Base-by-base conservation (phyloP, 106 monocot species). In the Iris macrosiphon region DNA sequence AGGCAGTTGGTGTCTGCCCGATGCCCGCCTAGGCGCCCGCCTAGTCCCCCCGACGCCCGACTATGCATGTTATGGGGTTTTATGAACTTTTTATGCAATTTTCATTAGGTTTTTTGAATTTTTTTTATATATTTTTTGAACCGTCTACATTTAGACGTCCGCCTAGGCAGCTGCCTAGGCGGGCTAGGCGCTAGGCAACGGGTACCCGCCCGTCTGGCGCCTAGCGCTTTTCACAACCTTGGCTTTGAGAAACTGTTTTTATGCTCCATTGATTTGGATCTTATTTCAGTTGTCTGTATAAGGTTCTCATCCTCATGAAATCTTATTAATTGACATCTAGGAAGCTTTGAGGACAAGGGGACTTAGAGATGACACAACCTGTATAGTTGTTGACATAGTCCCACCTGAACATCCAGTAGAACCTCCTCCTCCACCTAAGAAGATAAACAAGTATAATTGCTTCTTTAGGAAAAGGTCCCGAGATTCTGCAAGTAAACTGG, bases 351-450 rank as follows among this genome's bases (percentile, higher is more conserved):
- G 80, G 46, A 49, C 80, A 72, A 93, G 77, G 66, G 93, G 93
- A 4, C 68, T 93, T 27, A 93, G 77, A 67, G 93, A 93, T 57
- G 93, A 93, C 69, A 93, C 93, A 27, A 93, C 93, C 12, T 93
- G 93, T 74, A 88, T 93, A 41, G 88, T 93, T 49, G 84, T 93
- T 26, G 93, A 93, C 57, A 75, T 93, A 54, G 70, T 84, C 42
- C 93, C 83, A 44, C 80, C 84, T 32, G 87, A 87, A 44, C 67
- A 72, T 56, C 68, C 84, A 31, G 46, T 46, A 50, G 76, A 54
- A 12, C 81, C 72, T 29, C 76, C 72, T 32, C 40, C 77, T 14
- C 73, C 87, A 22, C 71, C 74, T 0, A 93, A 80, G 64, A 78
- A 66, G 54, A 67, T 62, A 18, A 90, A 56, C 54, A 90, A 78